phyloP scores from a whole-genome alignment of 1,284 basidiomycete species.

The Tetrapyrgos nigripes region DNA sequence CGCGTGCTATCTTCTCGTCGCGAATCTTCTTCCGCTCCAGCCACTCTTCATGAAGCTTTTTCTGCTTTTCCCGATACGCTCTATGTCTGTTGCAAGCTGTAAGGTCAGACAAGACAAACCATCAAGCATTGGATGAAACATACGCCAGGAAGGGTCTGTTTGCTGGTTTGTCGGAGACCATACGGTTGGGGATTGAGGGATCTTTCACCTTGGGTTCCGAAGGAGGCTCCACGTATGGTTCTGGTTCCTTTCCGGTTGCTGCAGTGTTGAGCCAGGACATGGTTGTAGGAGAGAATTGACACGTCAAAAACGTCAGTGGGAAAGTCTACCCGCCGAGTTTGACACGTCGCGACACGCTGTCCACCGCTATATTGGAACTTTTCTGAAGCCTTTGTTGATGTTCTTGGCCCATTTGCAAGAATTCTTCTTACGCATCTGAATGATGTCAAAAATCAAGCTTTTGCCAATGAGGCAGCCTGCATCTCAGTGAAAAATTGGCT shows the following conservation, averaged over 20 bases:
- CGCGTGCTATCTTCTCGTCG: conserved; percentile 73
- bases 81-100: conserved; percentile 56
- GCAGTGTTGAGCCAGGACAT: conserved; percentile 66
- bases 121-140: conserved; percentile 36
- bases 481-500: no score
- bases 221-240: conserved; percentile 33
- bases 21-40: conserved; percentile 71
- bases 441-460: no score
- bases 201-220: conserved; percentile 55
- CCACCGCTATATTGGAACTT: no score
- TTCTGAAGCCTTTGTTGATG: no score
- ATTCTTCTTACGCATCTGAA: no score
- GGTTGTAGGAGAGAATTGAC: conserved; percentile 72
- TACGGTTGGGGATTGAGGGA: conserved; percentile 61
- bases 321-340: conserved; percentile 41
- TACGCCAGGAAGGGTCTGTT: conserved; percentile 85
- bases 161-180: conserved; percentile 78
- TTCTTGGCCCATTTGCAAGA: no score
- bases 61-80: conserved; percentile 68
- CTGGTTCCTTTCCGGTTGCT: conserved; percentile 47
- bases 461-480: no score
- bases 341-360: conserved; percentile 52
- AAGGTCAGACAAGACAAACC: conserved; percentile 16
- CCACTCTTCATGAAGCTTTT: conserved; percentile 70
- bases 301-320: conserved; percentile 61